A percentile compares a stretch with the other conserved stretches of the same genome.
Conservation (phyloP, 352 stramenopile species). For the Phytophthora chlamydospora region DNA sequence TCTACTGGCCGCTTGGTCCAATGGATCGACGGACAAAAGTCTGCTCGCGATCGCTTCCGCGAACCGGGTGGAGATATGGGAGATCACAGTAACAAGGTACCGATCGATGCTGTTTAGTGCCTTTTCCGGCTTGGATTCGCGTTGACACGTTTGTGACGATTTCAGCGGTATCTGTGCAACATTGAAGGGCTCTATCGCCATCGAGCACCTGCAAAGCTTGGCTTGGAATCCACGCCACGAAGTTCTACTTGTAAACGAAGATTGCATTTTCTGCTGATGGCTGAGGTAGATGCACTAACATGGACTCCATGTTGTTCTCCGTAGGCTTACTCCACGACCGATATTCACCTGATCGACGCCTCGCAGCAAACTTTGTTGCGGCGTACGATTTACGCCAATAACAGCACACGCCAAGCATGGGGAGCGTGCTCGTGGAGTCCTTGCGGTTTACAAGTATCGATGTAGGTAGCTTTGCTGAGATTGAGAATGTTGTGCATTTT, state of each 20-base stretch:
- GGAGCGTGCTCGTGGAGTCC: conserved; percentile 50
- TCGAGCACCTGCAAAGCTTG: conserved; percentile 33
- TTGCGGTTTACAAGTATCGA: conserved; percentile 44
- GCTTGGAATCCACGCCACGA: conserved; percentile 43
- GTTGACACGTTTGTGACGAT: background rate
- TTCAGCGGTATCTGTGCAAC: conserved; percentile 20
- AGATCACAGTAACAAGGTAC: conserved; percentile 36
- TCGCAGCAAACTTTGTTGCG: conserved; percentile 12
- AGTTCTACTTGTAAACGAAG: conserved; percentile 37
- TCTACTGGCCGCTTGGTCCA: conserved; percentile 40
- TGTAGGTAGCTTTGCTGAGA: conserved; percentile 30
- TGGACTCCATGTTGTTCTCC: background rate
- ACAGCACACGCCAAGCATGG: conserved; percentile 17
- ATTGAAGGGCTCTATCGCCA: conserved; percentile 17
- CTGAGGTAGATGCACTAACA: conserved; percentile 4
- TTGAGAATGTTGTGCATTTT: background rate
- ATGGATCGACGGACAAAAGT: conserved; percentile 17
- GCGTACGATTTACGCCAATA: conserved; percentile 23
- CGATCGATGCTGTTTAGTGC: background rate
- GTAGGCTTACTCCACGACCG: conserved; percentile 41
- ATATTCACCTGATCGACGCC: conserved; percentile 36
- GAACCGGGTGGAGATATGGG: conserved; percentile 41
- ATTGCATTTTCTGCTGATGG: background rate
- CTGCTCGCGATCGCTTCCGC: conserved; percentile 40
- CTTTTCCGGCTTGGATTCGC: background rate